A percentile compares a stretch with the other conserved stretches of the same genome.
Conservation (phyloP, 176 grass and related monocot species). For the Aegilops umbellulata region DNA sequence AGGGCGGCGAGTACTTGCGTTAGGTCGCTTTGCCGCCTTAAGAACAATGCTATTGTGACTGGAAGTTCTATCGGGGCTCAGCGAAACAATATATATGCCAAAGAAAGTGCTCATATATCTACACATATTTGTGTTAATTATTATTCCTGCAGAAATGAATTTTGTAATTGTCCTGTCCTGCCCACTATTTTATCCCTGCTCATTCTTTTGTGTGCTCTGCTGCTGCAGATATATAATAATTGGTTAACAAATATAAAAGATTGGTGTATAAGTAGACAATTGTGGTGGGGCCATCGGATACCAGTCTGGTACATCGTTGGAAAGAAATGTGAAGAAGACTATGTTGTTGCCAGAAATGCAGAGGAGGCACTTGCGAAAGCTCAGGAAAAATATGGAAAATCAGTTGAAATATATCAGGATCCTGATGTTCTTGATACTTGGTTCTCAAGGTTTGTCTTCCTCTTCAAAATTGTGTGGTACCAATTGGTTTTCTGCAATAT, state of each 20-base stretch:
- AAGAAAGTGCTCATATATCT: conserved; percentile 17
- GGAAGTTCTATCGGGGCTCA: neutral
- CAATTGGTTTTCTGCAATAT: conserved; percentile 20
- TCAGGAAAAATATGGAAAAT: conserved; percentile 81
- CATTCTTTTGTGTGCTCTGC: neutral
- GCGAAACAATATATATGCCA: neutral
- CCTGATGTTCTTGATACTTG: conserved; percentile 96
- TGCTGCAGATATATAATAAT: conserved; percentile 95
- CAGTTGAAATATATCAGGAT: conserved; percentile 98
- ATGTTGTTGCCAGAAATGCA: conserved; percentile 83
- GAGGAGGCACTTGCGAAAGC: conserved; percentile 81
- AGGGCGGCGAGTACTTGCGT: too few relatives aligned
- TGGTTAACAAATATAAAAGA: conserved; percentile 99
- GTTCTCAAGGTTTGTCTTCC: conserved; percentile 86
- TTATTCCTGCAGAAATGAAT: neutral
- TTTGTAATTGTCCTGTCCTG: conserved; percentile 20
- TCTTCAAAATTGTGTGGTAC: conserved; percentile 15
- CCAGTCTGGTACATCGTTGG: conserved; percentile 99
- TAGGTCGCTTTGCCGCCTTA: too few relatives aligned
- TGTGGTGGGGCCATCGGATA: conserved; percentile 99
- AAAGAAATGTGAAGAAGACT: conserved; percentile 87
- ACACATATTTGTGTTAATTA: neutral
- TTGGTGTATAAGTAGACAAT: conserved; percentile 99
- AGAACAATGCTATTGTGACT: neutral
- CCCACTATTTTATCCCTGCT: neutral